Evolutionary conservation across 306 rosid genomes (phyloP), one percentile per base, ranked within the genome.

Genomic region (Vigna mungo): DNA sequence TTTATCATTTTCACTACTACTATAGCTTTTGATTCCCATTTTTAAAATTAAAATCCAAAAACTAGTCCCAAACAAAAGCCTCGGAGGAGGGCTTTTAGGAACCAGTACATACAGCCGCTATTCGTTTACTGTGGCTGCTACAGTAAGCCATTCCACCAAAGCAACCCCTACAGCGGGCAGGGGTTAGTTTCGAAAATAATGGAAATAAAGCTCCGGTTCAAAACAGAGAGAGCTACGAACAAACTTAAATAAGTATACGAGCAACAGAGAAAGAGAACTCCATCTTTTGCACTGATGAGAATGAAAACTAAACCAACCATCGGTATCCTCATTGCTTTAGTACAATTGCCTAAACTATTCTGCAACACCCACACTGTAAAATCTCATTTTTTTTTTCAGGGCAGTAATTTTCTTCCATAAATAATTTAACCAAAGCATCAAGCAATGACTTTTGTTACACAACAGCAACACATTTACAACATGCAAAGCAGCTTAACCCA

Each of bases 291-390:
- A 10, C 53, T 21, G 30, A 41, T 7, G 11, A 9, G 4, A 17
- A 59, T 44, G 30, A 27, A 25, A 61, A 46, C 18, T 16, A 11
- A 74, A 30, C 46, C 34, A 32, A 48, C 32, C 49, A 62, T 2
- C 18, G 11, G 17, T 6, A n/a, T 43, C 70, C 73, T 21, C 27
- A 21, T 62, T 25, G 21, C 46, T 41, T 0, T 2, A 41, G 13
- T 41, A 23, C 23, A 66, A 55, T 44, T 73, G 15, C 68, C 62
- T 65, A 16, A 48, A 58, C 44, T 59, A 81, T 62, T 61, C 20
- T 32, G 64, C 15, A 76, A 70, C 46, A 2, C 46, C 2, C 46
- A 41, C 43, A 25, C 44, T 48, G 46, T 34, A 66, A 58, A 58
- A 76, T 20, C 46, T 44, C 43, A 53, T 18, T 46, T 52, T 48